These are phyloP conservation scores for Bretziella fagacearum DNA, from an alignment of 2,329 filamentous ascomycete genomes.

Conservation along the genomic window DNA sequence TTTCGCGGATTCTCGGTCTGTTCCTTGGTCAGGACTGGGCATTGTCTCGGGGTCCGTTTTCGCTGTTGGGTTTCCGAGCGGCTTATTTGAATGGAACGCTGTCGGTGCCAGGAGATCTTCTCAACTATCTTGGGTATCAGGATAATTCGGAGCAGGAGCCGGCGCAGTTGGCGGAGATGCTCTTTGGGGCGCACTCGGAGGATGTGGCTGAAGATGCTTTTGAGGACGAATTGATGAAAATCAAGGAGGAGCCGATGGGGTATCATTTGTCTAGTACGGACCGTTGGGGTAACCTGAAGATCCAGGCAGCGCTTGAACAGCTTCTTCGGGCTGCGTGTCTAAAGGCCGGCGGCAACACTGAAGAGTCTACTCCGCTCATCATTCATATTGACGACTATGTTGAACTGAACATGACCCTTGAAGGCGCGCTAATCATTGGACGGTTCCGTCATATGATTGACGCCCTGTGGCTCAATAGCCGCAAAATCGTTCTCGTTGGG, in stretches of 20 bases:
- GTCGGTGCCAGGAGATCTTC: slow-evolving; percentile 21
- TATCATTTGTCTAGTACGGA: slow-evolving; percentile 24
- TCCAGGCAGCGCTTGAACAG: slow-evolving; percentile 38
- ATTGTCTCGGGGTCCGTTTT: slow-evolving; percentile 30
- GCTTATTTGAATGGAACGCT: slow-evolving; percentile 38
- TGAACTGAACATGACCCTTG: slow-evolving; percentile 52
- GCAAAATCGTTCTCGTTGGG: slow-evolving; percentile 62
- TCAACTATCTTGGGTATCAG: slow-evolving; percentile 12
- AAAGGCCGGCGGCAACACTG: slow-evolving; percentile 22
- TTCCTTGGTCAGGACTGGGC: slow-evolving; percentile 49
- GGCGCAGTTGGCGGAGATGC: slow-evolving; percentile 6
- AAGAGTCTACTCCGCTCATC: slow-evolving; percentile 36
- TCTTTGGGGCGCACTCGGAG: slow-evolving; percentile 10
- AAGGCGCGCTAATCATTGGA: slow-evolving; percentile 52
- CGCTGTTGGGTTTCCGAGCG: slow-evolving; percentile 39
- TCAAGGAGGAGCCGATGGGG: slow-evolving; percentile 23
- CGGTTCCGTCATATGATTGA: slow-evolving; percentile 57
- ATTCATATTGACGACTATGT: slow-evolving; percentile 68
- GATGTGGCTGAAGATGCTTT: slow-evolving; percentile 18
- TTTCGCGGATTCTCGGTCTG: slow-evolving; percentile 51
- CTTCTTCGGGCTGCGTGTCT: slow-evolving; percentile 33
- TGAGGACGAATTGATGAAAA: slow-evolving; percentile 30
- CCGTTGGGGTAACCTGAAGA: slow-evolving; percentile 46
- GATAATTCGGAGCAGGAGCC: slow-evolving; percentile 23
- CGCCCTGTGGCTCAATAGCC: slow-evolving; percentile 51